Evolutionary conservation across 208 protist species (phyloP), one percentile per base, ranked within the genome.

Genomic region (Phytomonas francai): DNA sequence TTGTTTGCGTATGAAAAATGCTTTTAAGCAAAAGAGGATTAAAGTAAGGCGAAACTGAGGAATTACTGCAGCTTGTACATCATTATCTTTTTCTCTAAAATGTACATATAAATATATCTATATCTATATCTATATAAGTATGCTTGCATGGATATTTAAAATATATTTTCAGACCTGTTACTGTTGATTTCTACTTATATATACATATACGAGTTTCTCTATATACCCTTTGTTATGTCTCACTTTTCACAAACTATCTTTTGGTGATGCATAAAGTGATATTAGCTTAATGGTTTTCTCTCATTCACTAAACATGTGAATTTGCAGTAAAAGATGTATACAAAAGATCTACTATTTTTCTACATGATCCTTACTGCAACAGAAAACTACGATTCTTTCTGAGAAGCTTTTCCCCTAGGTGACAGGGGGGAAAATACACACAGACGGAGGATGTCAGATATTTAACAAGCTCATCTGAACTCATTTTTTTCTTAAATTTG

Each of bases 261-360:
- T 39, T 3, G 9, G 9, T 3, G 34, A 39, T 39, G 34, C 34
- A 3, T 3, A 39, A 39, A 39, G 34, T 39, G 6, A 12, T 39
- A 12, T 39, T 12, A 39, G 34, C 34, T 39, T 12, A 39, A 39
- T 9, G 34, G 6, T 39, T 39, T 39, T 39, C 34, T 39, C 3
- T 39, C 9, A 39, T 39, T 39, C 9, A n/a, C 9, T 39, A 39
- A 12, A 39, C 9, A 39, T 39, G 34, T 39, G 6, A 39, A 39
- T 39, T 39, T 9, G 34, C 34, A 39, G 9, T 39, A 27, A 30
- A 30, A 9, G 27, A 11, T 59, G 11, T 30, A 59, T 59, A 30
- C 28, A 32, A 31, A 63, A 63, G 27, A 31, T 31, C 59, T 63
- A 32, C 19, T 63, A 33, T 32, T 63, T 59, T 59, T 59, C 30